phyloP scores from a whole-genome alignment of 257 asterid species.

The Primulina eburnea region DNA sequence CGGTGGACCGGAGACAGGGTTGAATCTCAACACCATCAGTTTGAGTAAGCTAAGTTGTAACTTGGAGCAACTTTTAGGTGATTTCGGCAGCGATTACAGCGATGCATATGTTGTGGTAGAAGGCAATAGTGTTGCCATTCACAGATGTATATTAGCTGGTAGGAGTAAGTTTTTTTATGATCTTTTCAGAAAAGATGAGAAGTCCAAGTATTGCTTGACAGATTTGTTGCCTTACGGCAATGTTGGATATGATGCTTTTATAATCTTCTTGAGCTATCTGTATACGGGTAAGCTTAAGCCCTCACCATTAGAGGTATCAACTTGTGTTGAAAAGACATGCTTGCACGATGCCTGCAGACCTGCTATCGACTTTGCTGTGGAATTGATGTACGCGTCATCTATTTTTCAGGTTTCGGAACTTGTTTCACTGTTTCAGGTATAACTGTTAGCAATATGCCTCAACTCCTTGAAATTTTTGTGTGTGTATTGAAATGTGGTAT shows the following conservation, averaged over 20 bases:
- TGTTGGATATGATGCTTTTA: slow-evolving; percentile 61
- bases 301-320: slow-evolving; percentile 54
- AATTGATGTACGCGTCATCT: slow-evolving; percentile 62
- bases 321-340: slow-evolving; percentile 56
- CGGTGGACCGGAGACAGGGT: slow-evolving; percentile 36
- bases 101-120: slow-evolving; percentile 64
- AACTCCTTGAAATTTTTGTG: background rate
- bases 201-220: slow-evolving; percentile 38
- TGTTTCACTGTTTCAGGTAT: slow-evolving; percentile 63
- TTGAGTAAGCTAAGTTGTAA: slow-evolving; percentile 47
- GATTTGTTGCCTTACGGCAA: slow-evolving; percentile 61
- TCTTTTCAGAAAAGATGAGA: slow-evolving; percentile 41
- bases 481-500: background rate
- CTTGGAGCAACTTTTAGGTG: slow-evolving; percentile 49
- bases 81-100: slow-evolving; percentile 37
- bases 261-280: slow-evolving; percentile 50
- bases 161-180: slow-evolving; percentile 54
- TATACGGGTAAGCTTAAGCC: slow-evolving; percentile 66
- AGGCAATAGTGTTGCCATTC: slow-evolving; percentile 44
- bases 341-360: slow-evolving; percentile 64
- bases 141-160: slow-evolving; percentile 66
- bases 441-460: background rate
- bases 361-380: slow-evolving; percentile 55
- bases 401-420: slow-evolving; percentile 62
- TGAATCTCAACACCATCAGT: slow-evolving; percentile 42